phyloP scores from a whole-genome alignment of 768 basidiomycete genomes.

The Russula emetica region DNA sequence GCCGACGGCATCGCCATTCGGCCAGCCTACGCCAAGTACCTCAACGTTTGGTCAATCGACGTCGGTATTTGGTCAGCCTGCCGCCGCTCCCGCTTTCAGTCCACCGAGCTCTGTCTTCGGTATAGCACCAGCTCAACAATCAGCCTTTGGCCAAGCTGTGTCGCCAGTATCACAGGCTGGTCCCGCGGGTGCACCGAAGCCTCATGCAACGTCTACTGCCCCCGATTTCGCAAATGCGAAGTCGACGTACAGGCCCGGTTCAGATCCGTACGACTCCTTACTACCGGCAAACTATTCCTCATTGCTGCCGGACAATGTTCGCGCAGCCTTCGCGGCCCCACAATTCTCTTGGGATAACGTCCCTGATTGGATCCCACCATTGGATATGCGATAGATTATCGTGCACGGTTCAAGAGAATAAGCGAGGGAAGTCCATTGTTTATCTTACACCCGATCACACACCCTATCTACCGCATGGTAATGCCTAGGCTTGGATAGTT shows the following conservation, averaged over 20 bases:
- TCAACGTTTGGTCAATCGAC: constrained; percentile 36
- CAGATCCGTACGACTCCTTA: constrained; percentile 50
- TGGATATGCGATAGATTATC: constrained; percentile 45
- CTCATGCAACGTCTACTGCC: constrained; percentile 21
- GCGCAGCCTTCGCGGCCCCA: constrained; percentile 49
- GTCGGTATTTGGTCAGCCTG: constrained; percentile 30
- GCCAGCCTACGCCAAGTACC: constrained; percentile 30
- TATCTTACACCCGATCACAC: neutral
- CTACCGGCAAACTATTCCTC: constrained; percentile 55
- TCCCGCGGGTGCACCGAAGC: constrained; percentile 15
- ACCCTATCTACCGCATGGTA: neutral
- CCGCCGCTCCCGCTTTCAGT: constrained; percentile 48
- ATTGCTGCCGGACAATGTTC: constrained; percentile 45
- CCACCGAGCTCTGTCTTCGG: constrained; percentile 44
- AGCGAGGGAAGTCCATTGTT: neutral
- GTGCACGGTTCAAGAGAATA: neutral
- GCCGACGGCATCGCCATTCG: constrained; percentile 2
- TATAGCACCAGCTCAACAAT: constrained; percentile 13
- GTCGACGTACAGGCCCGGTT: constrained; percentile 40
- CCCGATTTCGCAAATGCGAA: constrained; percentile 36
- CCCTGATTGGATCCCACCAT: constrained; percentile 68
- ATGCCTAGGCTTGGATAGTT: neutral
- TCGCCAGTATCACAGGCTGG: constrained; percentile 13
- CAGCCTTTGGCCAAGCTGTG: constrained; percentile 12
- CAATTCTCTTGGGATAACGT: constrained; percentile 60